Evolutionary conservation across 257 asterid genomes (phyloP), one percentile per base, ranked within the genome.

Genomic region (Gentiana dahurica): DNA sequence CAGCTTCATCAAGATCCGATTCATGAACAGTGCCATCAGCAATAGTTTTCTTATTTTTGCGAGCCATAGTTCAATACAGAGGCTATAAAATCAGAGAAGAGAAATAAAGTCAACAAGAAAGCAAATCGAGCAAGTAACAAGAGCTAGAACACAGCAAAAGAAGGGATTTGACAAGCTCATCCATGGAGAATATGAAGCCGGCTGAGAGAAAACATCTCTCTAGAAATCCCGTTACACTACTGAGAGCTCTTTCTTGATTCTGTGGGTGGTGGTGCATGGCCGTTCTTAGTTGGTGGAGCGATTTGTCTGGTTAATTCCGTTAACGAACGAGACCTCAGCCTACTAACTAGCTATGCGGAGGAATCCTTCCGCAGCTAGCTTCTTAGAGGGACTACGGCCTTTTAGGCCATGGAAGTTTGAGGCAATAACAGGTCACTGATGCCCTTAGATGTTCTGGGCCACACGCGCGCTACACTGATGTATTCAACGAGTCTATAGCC

Each of bases 401-500:
- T 49, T 49, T 12, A 49, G 53, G 53, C 53, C 24, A 33, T 3
- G 53, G 53, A 49, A 49, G 53, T 49, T 49, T 41, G 46, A 41
- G 46, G 46, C 46, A 41, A 41, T 41, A 41, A 41, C 46, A 41
- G 46, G 46, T 41, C 46, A 5, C 8, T 4, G 46, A 41, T 41
- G 46, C 46, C 46, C 46, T 41, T 41, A 41, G 46, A 41, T 41
- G 46, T 41, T 41, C 46, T 53, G 58, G 61, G 63, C 72, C 60
- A 55, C 74, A 73, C 66, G 71, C 78, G 75, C 79, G 65, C 79
- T 70, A 74, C 76, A 74, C 74, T 63, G 68, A 74, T 74, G 74
- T 74, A 74, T 70, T 74, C 73, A 74, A 74, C 69, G 71, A 74
- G 77, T 75, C 57, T 77, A 77, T 77, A 67, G 77, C 83, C 79